Base-by-base conservation (phyloP, 192 early-diverging fungal species). In the Umbelopsis ramanniana region DNA sequence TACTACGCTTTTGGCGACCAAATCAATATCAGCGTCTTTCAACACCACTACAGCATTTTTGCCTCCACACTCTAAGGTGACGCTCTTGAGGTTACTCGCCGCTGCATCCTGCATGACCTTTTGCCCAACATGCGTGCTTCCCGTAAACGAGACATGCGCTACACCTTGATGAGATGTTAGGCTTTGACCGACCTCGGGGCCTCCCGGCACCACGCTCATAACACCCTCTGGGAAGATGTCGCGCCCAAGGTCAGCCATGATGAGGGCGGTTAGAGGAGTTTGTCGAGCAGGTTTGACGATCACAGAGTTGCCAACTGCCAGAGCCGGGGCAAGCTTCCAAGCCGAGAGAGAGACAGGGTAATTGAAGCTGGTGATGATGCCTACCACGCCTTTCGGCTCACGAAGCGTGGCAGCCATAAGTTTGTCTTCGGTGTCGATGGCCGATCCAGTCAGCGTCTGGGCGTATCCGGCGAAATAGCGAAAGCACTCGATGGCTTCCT, bases 281-380 rank as follows among this genome's bases (percentile, higher is more conserved):
- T 89, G 84, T 22, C 82, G 84, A 11, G 85, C 88, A 0, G 87
- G 85, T 69, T 88, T 88, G 75, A 86, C 79, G 54, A 89, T 82
- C 23, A 80, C 68, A 26, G 89, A 86, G 79, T 87, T 90, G 6
- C 94, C 93, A 26, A 83, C 87, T 8, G 89, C 90, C 24, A 94
- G 77, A 21, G 89, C 87, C 6, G 94, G 91, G 4, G 89, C 95
- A 48, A 95, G 83, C 67, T 95, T 96, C 89, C 89, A 90, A 23
- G 86, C 89, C 2, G 90, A 71, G 52, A 87, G 47, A 24, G 76
- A 76, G 6, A 92, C 78, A 0, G 90, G 90, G 47, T 89, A 90
- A 77, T 92, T 90, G 69, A 87, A 92, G 11, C 83, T 81, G 9
- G 90, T 93, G 57, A 95, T 91, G n/a, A 93, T 69, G 2, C 85